Base-by-base conservation (phyloP, 179 eudicot species). In the Beta corolliflora region DNA sequence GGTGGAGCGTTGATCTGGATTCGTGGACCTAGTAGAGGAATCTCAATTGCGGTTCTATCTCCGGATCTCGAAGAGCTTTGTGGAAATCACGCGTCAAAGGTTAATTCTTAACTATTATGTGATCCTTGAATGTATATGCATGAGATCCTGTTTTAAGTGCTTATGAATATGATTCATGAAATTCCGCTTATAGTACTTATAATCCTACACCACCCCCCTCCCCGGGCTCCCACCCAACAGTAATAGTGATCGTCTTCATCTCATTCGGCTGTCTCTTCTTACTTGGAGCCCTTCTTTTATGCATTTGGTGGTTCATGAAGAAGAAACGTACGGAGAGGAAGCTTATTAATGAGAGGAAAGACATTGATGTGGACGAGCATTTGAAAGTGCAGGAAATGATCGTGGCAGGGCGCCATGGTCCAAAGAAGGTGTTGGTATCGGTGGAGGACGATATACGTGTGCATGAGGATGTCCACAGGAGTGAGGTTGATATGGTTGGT, bases 361-460 rank as follows among this genome's bases (percentile, higher is more conserved):
- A 84, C 44, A 72, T 89, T 4, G 81, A 70, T 29, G 79, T 87
- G 1, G 90, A 90, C 13, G 89, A 90, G 73, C 95, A 90, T 77
- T 16, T 79, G 80, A 87, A 82, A 65, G 84, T 90, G 65, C 87
- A 88, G 41, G 91, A 89, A 84, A 83, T 84, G 54, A 85, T 88
- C 45, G 75, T 84, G 16, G 76, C 85, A 2, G 90, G 93, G 15
- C 87, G 85, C 1, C 84, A 82, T 63, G 92, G 96, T 7, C 81
- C 77, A 0, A 45, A 84, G 82, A 69, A 81, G 19, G 76, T 86
- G 61, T 79, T 86, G 64, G 25, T 90, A 19, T 76, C 88, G 18
- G 82, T 89, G 1, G 90, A 88, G 64, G 96, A 86, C 13, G 92
- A 89, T 65, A 78, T 89, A n/a, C 90, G 79, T 48, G 82, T 82